Base-by-base conservation (phyloP, 192 early-diverging fungal genomes). In the Coemansia sp. region DNA sequence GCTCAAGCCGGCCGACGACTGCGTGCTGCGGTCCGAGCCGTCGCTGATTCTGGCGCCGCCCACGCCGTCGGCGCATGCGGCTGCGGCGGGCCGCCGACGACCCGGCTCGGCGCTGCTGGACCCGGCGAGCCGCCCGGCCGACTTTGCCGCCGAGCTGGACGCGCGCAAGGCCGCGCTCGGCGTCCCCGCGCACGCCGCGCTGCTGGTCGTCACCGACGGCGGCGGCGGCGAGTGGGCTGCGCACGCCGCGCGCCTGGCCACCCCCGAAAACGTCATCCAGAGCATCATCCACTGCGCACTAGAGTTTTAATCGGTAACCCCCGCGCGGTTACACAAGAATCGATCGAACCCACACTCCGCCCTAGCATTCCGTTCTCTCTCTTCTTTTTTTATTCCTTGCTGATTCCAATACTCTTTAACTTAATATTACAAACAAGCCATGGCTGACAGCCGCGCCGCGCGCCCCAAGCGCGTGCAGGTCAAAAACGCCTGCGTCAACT, bases 401-500 rank as follows among this genome's bases (percentile, higher is more conserved):
- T n/a, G n/a, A n/a, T n/a, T n/a, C n/a, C n/a, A n/a, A n/a, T n/a
- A n/a, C n/a, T n/a, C n/a, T n/a, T n/a, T n/a, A n/a, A n/a, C n/a
- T n/a, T n/a, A n/a, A n/a, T n/a, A n/a, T n/a, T n/a, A n/a, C 28
- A 42, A 11, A 47, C n/a, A 15, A 47, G 8, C n/a, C 14, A 45
- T 27, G 21, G 22, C n/a, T n/a, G n/a, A n/a, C n/a, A n/a, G n/a
- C n/a, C n/a, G 39, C 19, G 14, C 49, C 25, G 51, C 15, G 20
- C 51, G 68, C 3, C 15, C 60, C 9, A 90, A 89, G 50, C 81
- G 90, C 49, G 79, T 82, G 27, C 91, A 93, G 61, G 91, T 93
- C 38, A 93, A 93, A 56, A 93, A 91, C 62, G 91, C 91, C 8
- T 93, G 91, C 80, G 58, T 88, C 27, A 88, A 94, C 53, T 94